A percentile compares a stretch with the other conserved stretches of the same genome.
These are phyloP conservation scores for Trichosphaerium sp. DNA, from an alignment of 78 protist species.

Conservation along the genomic window DNA sequence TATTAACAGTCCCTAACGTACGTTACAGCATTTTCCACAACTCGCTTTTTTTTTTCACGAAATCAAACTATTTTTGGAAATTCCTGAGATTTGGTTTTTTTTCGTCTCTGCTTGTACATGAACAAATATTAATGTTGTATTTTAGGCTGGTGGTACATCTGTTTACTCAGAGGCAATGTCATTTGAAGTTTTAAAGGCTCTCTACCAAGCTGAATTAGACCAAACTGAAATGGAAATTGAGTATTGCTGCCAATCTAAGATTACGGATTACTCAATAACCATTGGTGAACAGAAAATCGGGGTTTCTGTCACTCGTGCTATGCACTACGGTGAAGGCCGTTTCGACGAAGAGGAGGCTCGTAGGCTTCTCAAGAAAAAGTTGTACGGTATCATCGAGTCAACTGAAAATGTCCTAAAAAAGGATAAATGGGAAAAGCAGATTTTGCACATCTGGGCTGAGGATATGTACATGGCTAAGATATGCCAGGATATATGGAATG, in stretches of 20 bases:
- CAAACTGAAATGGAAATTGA: constrained; percentile 54
- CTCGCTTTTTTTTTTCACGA: too few species aligned
- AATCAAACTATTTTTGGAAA: too few species aligned
- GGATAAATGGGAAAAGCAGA: constrained; percentile 59
- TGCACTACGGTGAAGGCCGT: constrained; percentile 25
- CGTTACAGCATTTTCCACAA: too few species aligned
- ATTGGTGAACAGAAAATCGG: constrained; percentile 27
- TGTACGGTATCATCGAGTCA: constrained; percentile 42
- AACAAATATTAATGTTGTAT: too few species aligned
- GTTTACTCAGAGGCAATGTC: constrained; percentile 51
- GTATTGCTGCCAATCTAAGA: constrained; percentile 29
- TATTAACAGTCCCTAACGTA: too few species aligned
- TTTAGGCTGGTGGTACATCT: constrained; percentile 58
- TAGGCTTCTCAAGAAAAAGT: constrained; percentile 37
- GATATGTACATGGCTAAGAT: constrained; percentile 15
- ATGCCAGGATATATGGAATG: constrained; percentile 25
- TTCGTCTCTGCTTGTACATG: too few species aligned
- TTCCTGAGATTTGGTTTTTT: too few species aligned
- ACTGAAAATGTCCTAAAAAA: background rate
- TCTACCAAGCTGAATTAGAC: constrained; percentile 18
- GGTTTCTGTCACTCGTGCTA: constrained; percentile 42
- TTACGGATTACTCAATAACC: constrained; percentile 50
- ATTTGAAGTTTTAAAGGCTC: constrained; percentile 25
- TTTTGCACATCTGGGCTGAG: constrained; percentile 41
- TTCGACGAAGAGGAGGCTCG: constrained; percentile 35